Evolutionary conservation across 2,329 filamentous ascomycete species (phyloP), one percentile per base, ranked within the genome.

Genomic region (Ophiobolus disseminans): DNA sequence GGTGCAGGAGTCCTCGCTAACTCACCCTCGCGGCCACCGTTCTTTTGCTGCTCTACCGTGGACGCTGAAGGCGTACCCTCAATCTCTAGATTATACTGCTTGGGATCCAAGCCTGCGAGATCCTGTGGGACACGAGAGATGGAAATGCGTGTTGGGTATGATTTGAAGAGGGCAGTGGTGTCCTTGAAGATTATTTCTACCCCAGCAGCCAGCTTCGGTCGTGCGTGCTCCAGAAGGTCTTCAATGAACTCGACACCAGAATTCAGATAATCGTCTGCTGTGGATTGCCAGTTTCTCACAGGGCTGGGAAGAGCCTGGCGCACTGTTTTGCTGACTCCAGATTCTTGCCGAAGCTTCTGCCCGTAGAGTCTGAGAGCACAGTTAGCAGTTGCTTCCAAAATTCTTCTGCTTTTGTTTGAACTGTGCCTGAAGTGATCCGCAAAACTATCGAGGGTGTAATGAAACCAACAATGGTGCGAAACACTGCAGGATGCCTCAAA

Each of bases 311-410:
- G 78, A 9, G 91, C 91, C 55, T 89, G 86, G 72, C 91, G 90
- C 70, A 99, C 83, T 65, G 90, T 97, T 76, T 92, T 95, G 50
- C 92, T 93, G 30, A 99, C 81, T 40, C 94, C 94, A 9, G 94
- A 94, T 71, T 96, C 91, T 57, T 88, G 80, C 50, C 94, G 87
- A 36, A 99, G 79, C 61, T 86, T 87, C 62, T 86, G 82, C 32
- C 94, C 93, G 66, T 99, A 99, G 14, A 97, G 83, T 28, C 34
- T 19, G 11, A 31, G 21, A 21, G n/a, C n/a, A n/a, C n/a, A n/a
- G n/a, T n/a, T n/a, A n/a, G n/a, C n/a, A n/a, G n/a, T n/a, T n/a
- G n/a, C n/a, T n/a, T n/a, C n/a, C n/a, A n/a, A n/a, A n/a, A n/a
- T n/a, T n/a, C n/a, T n/a, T n/a, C n/a, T n/a, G n/a, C n/a, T n/a